Evolutionary conservation across 2,329 filamentous ascomycete species (phyloP).

Genomic region (Zymoseptoria passerinii): DNA sequence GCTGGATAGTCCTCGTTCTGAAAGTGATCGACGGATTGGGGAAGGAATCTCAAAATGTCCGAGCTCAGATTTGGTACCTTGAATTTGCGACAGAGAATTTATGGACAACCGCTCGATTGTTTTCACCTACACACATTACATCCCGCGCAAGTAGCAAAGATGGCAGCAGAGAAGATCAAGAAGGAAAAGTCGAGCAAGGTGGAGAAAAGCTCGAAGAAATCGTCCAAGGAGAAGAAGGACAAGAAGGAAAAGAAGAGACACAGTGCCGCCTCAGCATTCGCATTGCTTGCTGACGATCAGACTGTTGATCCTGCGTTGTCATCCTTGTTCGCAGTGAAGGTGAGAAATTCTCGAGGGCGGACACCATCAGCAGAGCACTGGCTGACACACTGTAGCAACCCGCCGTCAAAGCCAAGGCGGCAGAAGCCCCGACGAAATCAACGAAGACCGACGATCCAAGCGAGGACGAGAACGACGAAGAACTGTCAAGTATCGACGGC

Average conservation of each 20-base stretch:
- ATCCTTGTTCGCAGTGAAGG: conserved; percentile 39
- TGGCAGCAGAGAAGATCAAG: conserved; percentile 12
- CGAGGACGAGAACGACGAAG: conserved; percentile 26
- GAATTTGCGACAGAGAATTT: not conserved
- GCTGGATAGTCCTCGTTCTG: not conserved
- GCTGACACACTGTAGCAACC: conserved; percentile 31
- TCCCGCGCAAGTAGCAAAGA: conserved; percentile 1
- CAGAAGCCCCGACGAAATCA: conserved; percentile 22
- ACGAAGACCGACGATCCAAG: conserved; percentile 28
- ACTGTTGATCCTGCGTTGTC: conserved; percentile 37
- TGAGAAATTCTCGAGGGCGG: conserved; percentile 29
- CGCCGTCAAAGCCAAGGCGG: conserved; percentile 15
- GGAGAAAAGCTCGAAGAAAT: conserved; percentile 14
- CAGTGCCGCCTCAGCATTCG: conserved; percentile 8
- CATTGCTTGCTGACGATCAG: conserved; percentile 29
- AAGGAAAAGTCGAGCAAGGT: conserved; percentile 13
- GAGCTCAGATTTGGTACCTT: not conserved
- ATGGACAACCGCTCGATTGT: not conserved
- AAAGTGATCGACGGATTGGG: not conserved
- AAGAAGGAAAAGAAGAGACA: conserved; percentile 8
- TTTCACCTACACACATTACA: not conserved
- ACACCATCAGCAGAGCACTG: conserved; percentile 12
- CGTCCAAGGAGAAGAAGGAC: conserved; percentile 4
- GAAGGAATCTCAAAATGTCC: not conserved
- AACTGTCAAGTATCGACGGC: conserved; percentile 10